Percentiles rank a stretch among this genome's conserved stretches.
phyloP scores from a whole-genome alignment of 257 asterid genomes.

The Mitragyna speciosa region DNA sequence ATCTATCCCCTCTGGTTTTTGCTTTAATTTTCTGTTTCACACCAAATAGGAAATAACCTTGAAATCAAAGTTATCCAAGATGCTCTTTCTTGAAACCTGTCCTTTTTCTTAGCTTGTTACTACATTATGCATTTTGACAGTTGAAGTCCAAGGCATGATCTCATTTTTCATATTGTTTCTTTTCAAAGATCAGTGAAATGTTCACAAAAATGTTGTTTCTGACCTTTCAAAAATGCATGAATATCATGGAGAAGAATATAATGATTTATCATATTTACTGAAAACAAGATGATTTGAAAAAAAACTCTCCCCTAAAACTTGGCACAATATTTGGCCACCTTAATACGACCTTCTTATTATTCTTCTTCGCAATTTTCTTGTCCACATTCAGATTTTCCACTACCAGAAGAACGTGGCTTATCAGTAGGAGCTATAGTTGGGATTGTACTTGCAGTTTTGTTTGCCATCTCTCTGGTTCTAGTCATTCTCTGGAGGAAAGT shows the following conservation, averaged over 20 bases:
- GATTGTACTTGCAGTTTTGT: constrained; percentile 48
- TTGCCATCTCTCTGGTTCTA: constrained; percentile 29
- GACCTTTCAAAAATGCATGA: neutral
- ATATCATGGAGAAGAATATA: neutral
- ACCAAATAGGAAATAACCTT: neutral
- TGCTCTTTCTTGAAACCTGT: neutral
- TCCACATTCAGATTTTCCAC: constrained; percentile 42
- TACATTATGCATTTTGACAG: neutral
- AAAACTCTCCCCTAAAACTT: neutral
- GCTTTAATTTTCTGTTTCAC: neutral
- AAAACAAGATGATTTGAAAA: neutral
- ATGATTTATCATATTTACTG: neutral
- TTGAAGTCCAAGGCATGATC: neutral
- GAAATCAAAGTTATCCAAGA: neutral
- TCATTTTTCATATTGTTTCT: too few species aligned
- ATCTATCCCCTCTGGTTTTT: neutral
- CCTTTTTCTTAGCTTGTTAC: neutral
- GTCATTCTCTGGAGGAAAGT: constrained; percentile 67
- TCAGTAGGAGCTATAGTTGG: constrained; percentile 51
- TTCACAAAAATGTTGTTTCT: neutral
- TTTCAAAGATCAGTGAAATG: neutral
- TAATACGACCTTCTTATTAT: neutral
- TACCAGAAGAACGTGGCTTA: constrained; percentile 42
- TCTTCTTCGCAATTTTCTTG: neutral
- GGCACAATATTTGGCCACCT: neutral